Conservation (phyloP, 148 eudicot species). For the Gaultheria prostrata region DNA sequence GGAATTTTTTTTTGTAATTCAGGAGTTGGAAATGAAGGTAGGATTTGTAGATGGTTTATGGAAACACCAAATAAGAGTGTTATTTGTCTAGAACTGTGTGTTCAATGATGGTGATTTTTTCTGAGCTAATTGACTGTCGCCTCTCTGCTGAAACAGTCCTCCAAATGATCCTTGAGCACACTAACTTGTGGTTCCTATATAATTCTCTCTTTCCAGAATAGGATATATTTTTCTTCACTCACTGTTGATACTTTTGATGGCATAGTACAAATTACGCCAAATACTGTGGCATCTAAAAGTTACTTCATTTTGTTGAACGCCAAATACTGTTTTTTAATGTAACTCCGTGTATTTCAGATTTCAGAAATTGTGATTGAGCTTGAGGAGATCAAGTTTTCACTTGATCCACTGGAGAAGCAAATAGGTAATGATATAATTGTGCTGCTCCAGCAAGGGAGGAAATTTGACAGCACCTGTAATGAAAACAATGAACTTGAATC, state of each 20-base stretch:
- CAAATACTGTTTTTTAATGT: background rate
- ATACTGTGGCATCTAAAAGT: background rate
- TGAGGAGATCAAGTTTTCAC: conserved; percentile 61
- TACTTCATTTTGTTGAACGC: background rate
- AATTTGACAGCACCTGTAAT: conserved; percentile 57
- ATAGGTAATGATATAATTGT: conserved; percentile 83
- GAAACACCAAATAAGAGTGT: background rate
- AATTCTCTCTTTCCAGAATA: background rate
- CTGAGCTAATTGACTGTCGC: background rate
- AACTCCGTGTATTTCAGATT: conserved; percentile 45
- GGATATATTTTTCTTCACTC: background rate
- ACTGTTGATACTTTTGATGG: background rate
- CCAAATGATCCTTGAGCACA: background rate
- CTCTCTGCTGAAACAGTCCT: background rate
- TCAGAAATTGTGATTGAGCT: conserved; percentile 64
- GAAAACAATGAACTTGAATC: conserved; percentile 81
- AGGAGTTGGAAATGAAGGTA: background rate
- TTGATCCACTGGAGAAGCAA: conserved; percentile 81
- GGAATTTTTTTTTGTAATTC: background rate
- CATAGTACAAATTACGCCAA: background rate
- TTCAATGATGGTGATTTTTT: background rate
- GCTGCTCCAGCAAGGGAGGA: conserved; percentile 83
- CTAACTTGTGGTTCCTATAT: background rate
- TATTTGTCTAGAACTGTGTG: background rate
- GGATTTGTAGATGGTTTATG: background rate